Base-by-base conservation (phyloP, 306 rosid species). In the Rosa lucieae region DNA sequence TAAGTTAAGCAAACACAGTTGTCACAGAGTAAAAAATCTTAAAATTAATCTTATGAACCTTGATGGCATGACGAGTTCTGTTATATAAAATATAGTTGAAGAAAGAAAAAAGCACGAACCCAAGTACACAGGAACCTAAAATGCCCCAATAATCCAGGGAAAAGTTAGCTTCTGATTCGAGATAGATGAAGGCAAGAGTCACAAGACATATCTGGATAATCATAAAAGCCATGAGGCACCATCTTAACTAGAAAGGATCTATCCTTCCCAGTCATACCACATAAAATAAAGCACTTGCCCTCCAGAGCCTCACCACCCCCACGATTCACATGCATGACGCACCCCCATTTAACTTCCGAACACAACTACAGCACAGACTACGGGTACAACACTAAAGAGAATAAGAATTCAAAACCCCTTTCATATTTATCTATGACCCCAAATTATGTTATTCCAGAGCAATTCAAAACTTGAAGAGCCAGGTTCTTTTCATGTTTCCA, bases 381-480 rank as follows among this genome's bases (percentile, higher is more conserved):
- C 7, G 5, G 46, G 39, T 56, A 43, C 53, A 51, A 73, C 74
- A 63, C 39, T 23, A 53, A 55, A 61, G n/a, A 10, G 5, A 62
- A 67, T 13, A n/a, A n/a, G 43, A 76, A 14, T 9, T 10, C 69
- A 47, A 32, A 17, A 63, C 6, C 42, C 66, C 65, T 40, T 67
- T 9, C 42, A 53, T 42, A 52, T 13, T 20, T 5, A 76, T 59
- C 40, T 42, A 10, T 37, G 17, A 42, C 44, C 40, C 72, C 39
- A 70, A 35, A 71, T 49, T 65, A 42, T 59, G 29, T 61, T 8
- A 71, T 59, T 56, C 67, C 23, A 53, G 29, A 70, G 26, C 18
- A 67, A 67, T 49, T 20, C 65, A 70, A 69, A 81, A 71, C 69
- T 46, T 77, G 73, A 55, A 55, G 68, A 62, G 42, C 81, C 79